phyloP scores from a whole-genome alignment of 495 filamentous ascomycete species.

The Terfezia claveryi region DNA sequence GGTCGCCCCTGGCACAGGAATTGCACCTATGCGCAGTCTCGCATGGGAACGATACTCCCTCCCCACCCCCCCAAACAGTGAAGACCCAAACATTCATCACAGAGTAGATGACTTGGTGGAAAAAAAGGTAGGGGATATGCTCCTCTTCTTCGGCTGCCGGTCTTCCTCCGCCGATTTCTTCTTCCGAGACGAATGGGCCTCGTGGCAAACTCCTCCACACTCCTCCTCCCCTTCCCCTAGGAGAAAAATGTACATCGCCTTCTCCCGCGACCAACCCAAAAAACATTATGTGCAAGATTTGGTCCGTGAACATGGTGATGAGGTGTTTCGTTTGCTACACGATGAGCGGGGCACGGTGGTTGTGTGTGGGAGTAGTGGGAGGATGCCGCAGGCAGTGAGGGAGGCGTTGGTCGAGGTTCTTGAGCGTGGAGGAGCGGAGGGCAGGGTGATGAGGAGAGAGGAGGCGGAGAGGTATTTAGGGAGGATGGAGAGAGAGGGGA shows the following conservation, averaged over 20 bases:
- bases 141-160: constrained; percentile 61
- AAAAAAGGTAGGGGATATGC: constrained; percentile 20
- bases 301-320: constrained; percentile 35
- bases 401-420: constrained; percentile 32
- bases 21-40: constrained; percentile 69
- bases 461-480: constrained; percentile 36
- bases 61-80: not conserved
- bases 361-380: constrained; percentile 49
- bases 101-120: constrained; percentile 11
- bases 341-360: constrained; percentile 35
- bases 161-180: constrained; percentile 54
- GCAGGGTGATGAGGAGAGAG: constrained; percentile 23
- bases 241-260: constrained; percentile 46
- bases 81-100: too few relatives aligned
- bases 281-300: constrained; percentile 84
- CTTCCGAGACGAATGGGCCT: constrained; percentile 53
- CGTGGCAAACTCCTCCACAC: constrained; percentile 20
- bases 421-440: constrained; percentile 11
- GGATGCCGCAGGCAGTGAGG: constrained; percentile 70
- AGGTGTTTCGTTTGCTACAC: constrained; percentile 38
- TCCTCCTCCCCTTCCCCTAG: not conserved
- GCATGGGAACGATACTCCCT: constrained; percentile 38
- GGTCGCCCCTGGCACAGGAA: constrained; percentile 72
- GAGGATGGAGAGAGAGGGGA: constrained; percentile 41
- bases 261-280: constrained; percentile 51